Evolutionary conservation across 495 filamentous ascomycete genomes (phyloP).

Genomic region (Aspergillus incahuasiensis): DNA sequence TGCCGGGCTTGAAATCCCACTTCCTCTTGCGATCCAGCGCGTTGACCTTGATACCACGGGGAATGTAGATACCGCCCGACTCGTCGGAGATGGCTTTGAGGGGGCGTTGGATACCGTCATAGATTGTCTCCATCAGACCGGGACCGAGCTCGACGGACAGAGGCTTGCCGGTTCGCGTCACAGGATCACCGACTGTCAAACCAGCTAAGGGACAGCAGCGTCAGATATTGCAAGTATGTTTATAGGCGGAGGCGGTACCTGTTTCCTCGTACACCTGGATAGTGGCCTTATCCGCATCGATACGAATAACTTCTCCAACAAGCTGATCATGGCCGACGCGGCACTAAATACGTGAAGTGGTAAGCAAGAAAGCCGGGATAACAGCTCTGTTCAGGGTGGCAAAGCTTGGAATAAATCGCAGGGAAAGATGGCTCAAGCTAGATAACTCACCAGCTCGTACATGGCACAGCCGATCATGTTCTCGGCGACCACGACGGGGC

Average conservation of each 20-base stretch:
- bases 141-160: constrained; percentile 95
- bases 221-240: constrained; percentile 6
- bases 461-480: constrained; percentile 99
- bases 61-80: constrained; percentile 90
- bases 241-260: constrained; percentile 49
- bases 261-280: constrained; percentile 99
- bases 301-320: constrained; percentile 96
- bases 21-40: constrained; percentile 81
- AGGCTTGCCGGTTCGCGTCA: constrained; percentile 84
- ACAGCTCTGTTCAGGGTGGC: not conserved
- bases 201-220: constrained; percentile 55
- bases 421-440: constrained; percentile 11
- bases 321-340: constrained; percentile 84
- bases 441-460: constrained; percentile 81
- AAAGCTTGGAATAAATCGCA: not conserved
- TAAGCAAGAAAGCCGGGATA: not conserved
- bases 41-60: constrained; percentile 86
- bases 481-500: constrained; percentile 94
- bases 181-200: constrained; percentile 93
- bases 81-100: constrained; percentile 74
- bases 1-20: constrained; percentile 88
- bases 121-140: constrained; percentile 97
- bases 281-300: constrained; percentile 89
- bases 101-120: constrained; percentile 97
- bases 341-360: constrained; percentile 47